Evolutionary conservation across 164 flowering plant species (phyloP).

Genomic region (Amborella trichopoda): DNA sequence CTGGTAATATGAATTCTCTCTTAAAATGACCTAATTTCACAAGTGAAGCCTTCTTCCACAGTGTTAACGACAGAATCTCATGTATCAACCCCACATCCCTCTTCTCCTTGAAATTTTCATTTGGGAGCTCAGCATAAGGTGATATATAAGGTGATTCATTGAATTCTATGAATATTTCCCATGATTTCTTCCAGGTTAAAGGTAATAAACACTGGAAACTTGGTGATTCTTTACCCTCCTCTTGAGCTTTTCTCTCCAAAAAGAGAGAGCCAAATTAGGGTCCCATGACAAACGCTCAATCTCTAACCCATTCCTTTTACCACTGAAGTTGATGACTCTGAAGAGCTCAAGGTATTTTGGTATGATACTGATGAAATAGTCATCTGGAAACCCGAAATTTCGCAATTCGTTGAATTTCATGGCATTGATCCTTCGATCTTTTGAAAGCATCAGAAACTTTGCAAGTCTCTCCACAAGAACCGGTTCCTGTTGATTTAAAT

Average conservation of each 20-base stretch:
- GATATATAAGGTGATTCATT: slow-evolving; percentile 66
- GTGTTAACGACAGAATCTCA: slow-evolving; percentile 68
- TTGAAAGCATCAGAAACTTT: slow-evolving; percentile 66
- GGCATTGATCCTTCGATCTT: slow-evolving; percentile 53
- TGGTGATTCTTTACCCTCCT: slow-evolving; percentile 34
- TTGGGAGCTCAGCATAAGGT: slow-evolving; percentile 38
- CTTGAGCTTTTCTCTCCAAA: slow-evolving; percentile 33
- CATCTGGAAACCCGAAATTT: slow-evolving; percentile 82
- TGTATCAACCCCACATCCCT: slow-evolving; percentile 71
- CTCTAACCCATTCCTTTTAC: slow-evolving; percentile 66
- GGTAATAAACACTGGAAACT: slow-evolving; percentile 65
- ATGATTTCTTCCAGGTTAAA: slow-evolving; percentile 57
- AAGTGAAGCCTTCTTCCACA: slow-evolving; percentile 87
- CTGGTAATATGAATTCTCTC: slow-evolving; percentile 70
- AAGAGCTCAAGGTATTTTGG: slow-evolving; percentile 68
- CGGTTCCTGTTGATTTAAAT: slow-evolving; percentile 46
- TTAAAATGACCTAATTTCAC: slow-evolving; percentile 67
- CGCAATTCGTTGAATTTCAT: slow-evolving; percentile 62
- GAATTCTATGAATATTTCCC: slow-evolving; percentile 65
- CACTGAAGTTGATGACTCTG: slow-evolving; percentile 46
- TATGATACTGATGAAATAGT: slow-evolving; percentile 61
- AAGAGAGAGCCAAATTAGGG: slow-evolving; percentile 53
- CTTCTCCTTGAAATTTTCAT: slow-evolving; percentile 70
- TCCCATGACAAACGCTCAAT: slow-evolving; percentile 68
- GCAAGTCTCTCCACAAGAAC: slow-evolving; percentile 44